A percentile compares a stretch with the other conserved stretches of the same genome.
These are phyloP conservation scores for Beauveria sp. DNA, from an alignment of 2,329 filamentous ascomycete genomes.

Conservation along the genomic window DNA sequence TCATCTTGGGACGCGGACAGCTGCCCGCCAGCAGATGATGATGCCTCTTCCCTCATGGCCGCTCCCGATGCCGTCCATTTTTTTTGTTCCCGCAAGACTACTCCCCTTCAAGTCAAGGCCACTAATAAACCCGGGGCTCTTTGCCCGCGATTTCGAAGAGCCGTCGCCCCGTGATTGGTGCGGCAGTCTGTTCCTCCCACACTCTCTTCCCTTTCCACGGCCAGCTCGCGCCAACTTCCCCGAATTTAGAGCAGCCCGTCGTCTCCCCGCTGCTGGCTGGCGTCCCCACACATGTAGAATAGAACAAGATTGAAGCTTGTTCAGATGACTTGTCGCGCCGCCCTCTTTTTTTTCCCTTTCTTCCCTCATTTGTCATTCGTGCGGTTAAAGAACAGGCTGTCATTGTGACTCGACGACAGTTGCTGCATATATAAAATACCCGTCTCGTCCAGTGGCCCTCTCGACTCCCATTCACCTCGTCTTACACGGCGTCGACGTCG, in stretches of 20 bases:
- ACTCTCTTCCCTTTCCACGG: not conserved
- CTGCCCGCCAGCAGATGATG: not conserved
- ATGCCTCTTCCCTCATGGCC: too few relatives aligned
- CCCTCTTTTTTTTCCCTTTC: not conserved
- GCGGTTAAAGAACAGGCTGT: not conserved
- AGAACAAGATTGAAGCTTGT: not conserved
- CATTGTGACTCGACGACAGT: not conserved
- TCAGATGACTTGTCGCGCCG: not conserved
- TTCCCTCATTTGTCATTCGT: not conserved
- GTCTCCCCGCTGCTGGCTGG: not conserved
- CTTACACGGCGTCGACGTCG: not conserved
- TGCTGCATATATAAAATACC: not conserved
- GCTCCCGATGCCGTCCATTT: not conserved
- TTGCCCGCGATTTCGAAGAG: not conserved
- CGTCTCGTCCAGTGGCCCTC: not conserved
- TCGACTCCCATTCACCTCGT: not conserved
- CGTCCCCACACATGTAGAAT: not conserved
- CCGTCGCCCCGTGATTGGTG: conserved; percentile 7
- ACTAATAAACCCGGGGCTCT: too few relatives aligned
- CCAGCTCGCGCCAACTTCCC: not conserved
- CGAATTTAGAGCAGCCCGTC: not conserved
- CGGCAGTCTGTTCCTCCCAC: conserved; percentile 4
- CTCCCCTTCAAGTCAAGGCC: too few relatives aligned
- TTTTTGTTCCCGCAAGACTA: not conserved
- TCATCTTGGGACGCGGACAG: not conserved